These are phyloP conservation scores for Ehretia macrophylla DNA, from an alignment of 257 asterid genomes.

Conservation along the genomic window DNA sequence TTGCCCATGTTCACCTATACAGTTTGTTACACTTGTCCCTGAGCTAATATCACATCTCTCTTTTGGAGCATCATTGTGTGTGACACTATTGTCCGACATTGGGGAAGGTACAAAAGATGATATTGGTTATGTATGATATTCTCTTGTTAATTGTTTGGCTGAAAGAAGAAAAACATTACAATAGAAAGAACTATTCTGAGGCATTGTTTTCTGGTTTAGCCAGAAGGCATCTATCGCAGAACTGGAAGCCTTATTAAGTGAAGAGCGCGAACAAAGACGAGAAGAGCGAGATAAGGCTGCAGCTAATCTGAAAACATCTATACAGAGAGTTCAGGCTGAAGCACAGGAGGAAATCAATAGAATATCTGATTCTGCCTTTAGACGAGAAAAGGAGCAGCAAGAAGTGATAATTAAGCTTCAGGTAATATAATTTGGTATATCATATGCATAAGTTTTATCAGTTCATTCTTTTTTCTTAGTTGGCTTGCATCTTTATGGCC, in stretches of 20 bases:
- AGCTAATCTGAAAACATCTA: slow-evolving; percentile 56
- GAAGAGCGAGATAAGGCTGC: slow-evolving; percentile 87
- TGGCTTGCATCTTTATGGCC: not conserved
- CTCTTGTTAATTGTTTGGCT: not conserved
- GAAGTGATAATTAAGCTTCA: slow-evolving; percentile 89
- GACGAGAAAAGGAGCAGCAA: slow-evolving; percentile 87
- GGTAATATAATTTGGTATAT: too few species aligned
- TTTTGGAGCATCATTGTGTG: too few species aligned
- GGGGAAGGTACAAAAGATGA: too few species aligned
- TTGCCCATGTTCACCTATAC: too few species aligned
- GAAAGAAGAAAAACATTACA: not conserved
- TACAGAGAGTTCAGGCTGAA: slow-evolving; percentile 82
- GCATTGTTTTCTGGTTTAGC: slow-evolving; percentile 45
- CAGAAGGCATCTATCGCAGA: slow-evolving; percentile 81
- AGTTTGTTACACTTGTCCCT: too few species aligned
- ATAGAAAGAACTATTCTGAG: slow-evolving; percentile 1
- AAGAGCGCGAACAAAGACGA: slow-evolving; percentile 93
- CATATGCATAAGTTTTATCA: not conserved
- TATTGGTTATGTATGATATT: not conserved
- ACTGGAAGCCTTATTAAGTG: slow-evolving; percentile 69
- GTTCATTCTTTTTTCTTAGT: not conserved
- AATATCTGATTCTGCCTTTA: slow-evolving; percentile 57
- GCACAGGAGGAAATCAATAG: slow-evolving; percentile 71
- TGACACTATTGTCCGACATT: too few species aligned
- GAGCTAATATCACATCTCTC: too few species aligned